A percentile compares a stretch with the other conserved stretches of the same genome.
Evolutionary conservation across 768 basidiomycete species (phyloP).

Genomic region (Floccularia luteovirens): DNA sequence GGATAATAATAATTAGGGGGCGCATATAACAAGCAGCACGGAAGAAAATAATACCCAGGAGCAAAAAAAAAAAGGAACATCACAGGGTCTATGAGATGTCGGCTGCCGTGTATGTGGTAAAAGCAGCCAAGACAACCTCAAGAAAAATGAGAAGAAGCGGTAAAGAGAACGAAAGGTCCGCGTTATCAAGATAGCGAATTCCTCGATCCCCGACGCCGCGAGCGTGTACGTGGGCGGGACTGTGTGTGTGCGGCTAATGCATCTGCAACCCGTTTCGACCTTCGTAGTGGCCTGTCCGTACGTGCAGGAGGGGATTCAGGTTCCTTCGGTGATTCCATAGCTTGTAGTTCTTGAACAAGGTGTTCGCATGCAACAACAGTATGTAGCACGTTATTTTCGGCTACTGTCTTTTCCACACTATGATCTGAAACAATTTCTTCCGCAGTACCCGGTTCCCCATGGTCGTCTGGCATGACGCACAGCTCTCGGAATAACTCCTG

Average conservation of each 20-base stretch:
- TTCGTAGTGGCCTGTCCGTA: conserved; percentile 34
- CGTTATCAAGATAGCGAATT: conserved; percentile 28
- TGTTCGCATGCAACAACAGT: conserved; percentile 2
- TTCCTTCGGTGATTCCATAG: background rate
- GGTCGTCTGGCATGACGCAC: conserved; percentile 54
- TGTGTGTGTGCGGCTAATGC: conserved; percentile 44
- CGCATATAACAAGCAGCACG: background rate
- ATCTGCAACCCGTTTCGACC: conserved; percentile 66
- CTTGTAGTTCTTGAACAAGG: no score
- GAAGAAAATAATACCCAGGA: no score
- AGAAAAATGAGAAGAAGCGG: conserved; percentile 6
- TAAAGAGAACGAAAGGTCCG: conserved; percentile 4
- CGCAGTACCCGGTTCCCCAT: conserved; percentile 21
- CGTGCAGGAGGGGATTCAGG: conserved; percentile 3
- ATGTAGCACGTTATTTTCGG: background rate
- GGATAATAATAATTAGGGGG: background rate
- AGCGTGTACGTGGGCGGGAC: conserved; percentile 27
- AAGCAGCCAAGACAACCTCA: no score
- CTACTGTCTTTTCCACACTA: conserved; percentile 5
- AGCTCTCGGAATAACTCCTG: conserved; percentile 64
- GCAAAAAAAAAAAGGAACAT: conserved; percentile 6
- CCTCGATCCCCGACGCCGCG: conserved; percentile 30
- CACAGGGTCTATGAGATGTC: no score
- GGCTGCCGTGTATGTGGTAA: no score
- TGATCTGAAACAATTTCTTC: conserved; percentile 9